Evolutionary conservation across 306 rosid species (phyloP), one percentile per base, ranked within the genome.

Genomic region (Quercus engelmannii): DNA sequence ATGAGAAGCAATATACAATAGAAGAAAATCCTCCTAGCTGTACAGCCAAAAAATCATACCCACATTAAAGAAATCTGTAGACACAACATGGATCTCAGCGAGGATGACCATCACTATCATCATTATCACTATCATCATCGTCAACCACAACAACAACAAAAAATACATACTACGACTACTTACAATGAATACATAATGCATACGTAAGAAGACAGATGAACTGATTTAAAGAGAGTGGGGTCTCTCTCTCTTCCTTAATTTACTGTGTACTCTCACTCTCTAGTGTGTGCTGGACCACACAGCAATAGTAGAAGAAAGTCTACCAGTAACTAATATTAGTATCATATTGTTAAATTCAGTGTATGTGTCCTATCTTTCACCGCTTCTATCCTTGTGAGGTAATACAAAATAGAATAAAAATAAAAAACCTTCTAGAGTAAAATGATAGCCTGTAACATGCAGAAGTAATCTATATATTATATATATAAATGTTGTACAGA

Each of bases 21-120:
- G 87, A 86, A 85, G 88, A 76, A 78, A 67, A 67, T 87, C 80
- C 88, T 79, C 81, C 90, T 82, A 87, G 97, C 89, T 88, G 95
- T 91, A 90, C 89, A 94, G 97, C 92, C 72, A 33, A 75, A 49
- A 85, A 87, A 86, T 81, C 76, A 87, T 88, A 88, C 91, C 92
- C 80, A 92, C 91, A 86, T 88, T 81, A 84, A 89, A 85, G 90
- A 90, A 84, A 87, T 85, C 86, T 81, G 83, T 75, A 83, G 88
- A 83, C 87, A 86, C 88, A 88, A 78, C 54, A 12, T 49, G 54
- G 93, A 85, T 80, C 87, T 80, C 87, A 80, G 76, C 74, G 11
- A 86, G 83, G 81, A 80, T 49, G 54, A 49, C 54, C 54, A 49
- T n/a, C 20, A 28, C 23, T 10, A 35, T 88, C 87, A 76, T 28